Base-by-base conservation (phyloP, 805 yeast species). In the Candida tammaniensis region DNA sequence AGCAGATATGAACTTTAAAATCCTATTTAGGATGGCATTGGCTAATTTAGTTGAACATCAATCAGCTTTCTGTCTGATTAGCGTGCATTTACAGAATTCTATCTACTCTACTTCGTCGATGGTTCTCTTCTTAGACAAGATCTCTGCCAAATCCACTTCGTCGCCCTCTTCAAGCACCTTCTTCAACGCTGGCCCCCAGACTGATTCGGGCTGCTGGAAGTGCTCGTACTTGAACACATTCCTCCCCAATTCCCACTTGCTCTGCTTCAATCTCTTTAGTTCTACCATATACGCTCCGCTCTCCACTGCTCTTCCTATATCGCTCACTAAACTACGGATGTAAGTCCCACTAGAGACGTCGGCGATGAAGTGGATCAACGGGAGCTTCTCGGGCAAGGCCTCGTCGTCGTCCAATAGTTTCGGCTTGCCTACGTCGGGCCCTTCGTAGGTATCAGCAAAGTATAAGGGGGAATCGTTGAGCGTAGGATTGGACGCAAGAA, bases 271-370 rank as follows among this genome's bases (percentile, higher is more conserved):
- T 51, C 99, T 74, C 7, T 78, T 71, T 37, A 93, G 72, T 46
- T 78, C 79, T 7, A 83, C 95, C 96, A 93, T 89, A 52, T 87
- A 87, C 0, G 95, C 86, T 17, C 86, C 76, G 0, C 89, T 78
- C 12, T 82, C 80, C 52, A 89, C 62, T 0, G 91, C 83, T 40
- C 83, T 74, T 2, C 95, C 98, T 27, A 86, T 68, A 51, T 93
- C 99, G 59, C 95, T 86, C 31, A 93, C 71, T 35, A 93, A 63
- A 2, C 96, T 83, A 46, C 99, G 73, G 31, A 93, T 88, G 51
- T 93, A 93, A 0, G 98, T 93, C 1, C 99, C 99, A 0, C 97
- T 87, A 1, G 96, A 83, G 1, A 91, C 98, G 22, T 76, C 72
- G 4, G 94, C 76, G 11, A 72, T 74, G 46, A 93, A 76, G 48